These are phyloP conservation scores for Heterobasidion annosum DNA, from an alignment of 1,284 basidiomycete species.

Conservation along the genomic window DNA sequence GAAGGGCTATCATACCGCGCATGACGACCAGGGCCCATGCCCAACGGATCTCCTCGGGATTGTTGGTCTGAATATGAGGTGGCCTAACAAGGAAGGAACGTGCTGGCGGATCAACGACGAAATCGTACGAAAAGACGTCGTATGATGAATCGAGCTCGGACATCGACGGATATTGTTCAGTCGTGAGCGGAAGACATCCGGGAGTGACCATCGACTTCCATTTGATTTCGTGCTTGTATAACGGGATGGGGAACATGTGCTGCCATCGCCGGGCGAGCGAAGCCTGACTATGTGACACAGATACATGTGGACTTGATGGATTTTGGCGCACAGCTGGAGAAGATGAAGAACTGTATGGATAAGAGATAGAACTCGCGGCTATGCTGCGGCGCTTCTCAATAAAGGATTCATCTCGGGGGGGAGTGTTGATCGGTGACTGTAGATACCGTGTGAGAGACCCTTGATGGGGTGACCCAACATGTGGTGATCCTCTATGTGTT, in stretches of 20 bases:
- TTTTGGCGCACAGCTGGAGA: constrained; percentile 43
- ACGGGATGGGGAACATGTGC: constrained; percentile 71
- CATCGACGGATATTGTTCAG: constrained; percentile 78
- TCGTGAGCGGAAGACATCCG: constrained; percentile 85
- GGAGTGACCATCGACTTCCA: constrained; percentile 86
- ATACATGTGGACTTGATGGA: constrained; percentile 51
- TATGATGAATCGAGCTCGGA: constrained; percentile 75
- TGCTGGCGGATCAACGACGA: constrained; percentile 69
- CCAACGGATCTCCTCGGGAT: constrained; percentile 47
- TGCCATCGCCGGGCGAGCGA: constrained; percentile 83
- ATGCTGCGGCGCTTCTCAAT: constrained; percentile 48
- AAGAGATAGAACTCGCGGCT: constrained; percentile 25
- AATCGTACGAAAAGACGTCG: constrained; percentile 76
- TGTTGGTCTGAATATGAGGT: constrained; percentile 33
- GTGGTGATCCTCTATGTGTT: constrained; percentile 22
- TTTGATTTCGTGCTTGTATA: constrained; percentile 85
- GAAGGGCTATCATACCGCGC: constrained; percentile 89
- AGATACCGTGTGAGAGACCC: constrained; percentile 21
- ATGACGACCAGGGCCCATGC: constrained; percentile 81
- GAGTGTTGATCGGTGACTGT: constrained; percentile 55
- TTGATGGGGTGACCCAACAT: constrained; percentile 23
- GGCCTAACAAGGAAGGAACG: constrained; percentile 73
- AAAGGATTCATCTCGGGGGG: constrained; percentile 53
- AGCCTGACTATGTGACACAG: constrained; percentile 51
- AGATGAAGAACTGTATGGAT: constrained; percentile 40